Conservation (phyloP, 768 basidiomycete species). For the Macrolepiota albuminosa region DNA sequence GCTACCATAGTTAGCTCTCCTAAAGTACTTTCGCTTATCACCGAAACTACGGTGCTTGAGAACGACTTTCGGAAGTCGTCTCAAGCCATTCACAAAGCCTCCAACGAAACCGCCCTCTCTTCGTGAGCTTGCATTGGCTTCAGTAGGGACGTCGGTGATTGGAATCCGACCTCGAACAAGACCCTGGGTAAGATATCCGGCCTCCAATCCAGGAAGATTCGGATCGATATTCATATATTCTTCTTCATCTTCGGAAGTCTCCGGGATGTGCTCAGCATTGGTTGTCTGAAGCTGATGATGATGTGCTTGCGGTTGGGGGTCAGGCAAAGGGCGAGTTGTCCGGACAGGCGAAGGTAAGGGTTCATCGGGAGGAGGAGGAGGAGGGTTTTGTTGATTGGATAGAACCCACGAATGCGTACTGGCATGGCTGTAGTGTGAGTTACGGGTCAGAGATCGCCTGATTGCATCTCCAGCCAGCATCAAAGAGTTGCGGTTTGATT, state of each 20-base stretch:
- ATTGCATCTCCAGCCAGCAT: slow-evolving; percentile 12
- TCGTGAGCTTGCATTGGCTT: not conserved
- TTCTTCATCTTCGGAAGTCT: slow-evolving; percentile 23
- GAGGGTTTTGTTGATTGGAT: slow-evolving; percentile 28
- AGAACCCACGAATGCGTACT: slow-evolving; percentile 36
- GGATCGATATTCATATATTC: slow-evolving; percentile 25
- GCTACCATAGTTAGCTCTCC: slow-evolving; percentile 19
- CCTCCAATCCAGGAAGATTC: slow-evolving; percentile 12
- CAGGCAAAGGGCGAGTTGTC: slow-evolving; percentile 27
- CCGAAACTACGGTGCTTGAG: slow-evolving; percentile 23
- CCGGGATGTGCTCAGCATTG: slow-evolving; percentile 12
- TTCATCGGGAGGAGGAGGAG: slow-evolving; percentile 23
- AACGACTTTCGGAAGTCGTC: slow-evolving; percentile 27
- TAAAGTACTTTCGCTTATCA: slow-evolving; percentile 19
- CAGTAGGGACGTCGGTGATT: not conserved
- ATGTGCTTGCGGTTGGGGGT: slow-evolving; percentile 19
- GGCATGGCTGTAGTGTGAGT: slow-evolving; percentile 17
- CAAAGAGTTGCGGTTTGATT: slow-evolving; percentile 14
- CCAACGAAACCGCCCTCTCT: slow-evolving; percentile 28
- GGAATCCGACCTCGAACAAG: slow-evolving; percentile 10
- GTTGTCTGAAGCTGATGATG: slow-evolving; percentile 11
- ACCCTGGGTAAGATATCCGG: slow-evolving; percentile 14
- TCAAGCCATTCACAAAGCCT: slow-evolving; percentile 31
- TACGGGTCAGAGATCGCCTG: slow-evolving; percentile 16
- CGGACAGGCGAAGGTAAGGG: slow-evolving; percentile 19